These are phyloP conservation scores for Chaetomiaceae sp. DNA, from an alignment of 2,329 filamentous ascomycete species.

Conservation along the genomic window DNA sequence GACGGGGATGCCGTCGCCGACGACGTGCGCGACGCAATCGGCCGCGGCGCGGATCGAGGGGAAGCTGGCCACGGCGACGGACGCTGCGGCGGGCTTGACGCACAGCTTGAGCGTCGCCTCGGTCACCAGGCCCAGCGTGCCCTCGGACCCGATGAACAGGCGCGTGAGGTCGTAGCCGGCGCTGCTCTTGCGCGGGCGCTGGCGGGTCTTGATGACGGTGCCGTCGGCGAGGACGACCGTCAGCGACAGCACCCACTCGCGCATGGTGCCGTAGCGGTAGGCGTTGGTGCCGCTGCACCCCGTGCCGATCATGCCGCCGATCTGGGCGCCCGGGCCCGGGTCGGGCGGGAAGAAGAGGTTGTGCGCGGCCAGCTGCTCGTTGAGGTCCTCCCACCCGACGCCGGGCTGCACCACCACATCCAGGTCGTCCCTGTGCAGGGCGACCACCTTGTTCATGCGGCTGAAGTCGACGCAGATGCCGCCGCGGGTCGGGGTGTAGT, in stretches of 20 bases:
- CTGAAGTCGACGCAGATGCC: constrained; percentile 84
- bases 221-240: constrained; percentile 89
- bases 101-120: constrained; percentile 87
- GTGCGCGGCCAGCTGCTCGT: constrained; percentile 67
- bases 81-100: constrained; percentile 72
- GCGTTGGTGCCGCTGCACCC: constrained; percentile 77
- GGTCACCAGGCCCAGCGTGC: constrained; percentile 84
- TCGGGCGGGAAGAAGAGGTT: constrained; percentile 90
- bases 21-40: constrained; percentile 74
- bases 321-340: constrained; percentile 86
- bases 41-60: constrained; percentile 64
- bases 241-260: constrained; percentile 83
- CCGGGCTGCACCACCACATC: constrained; percentile 76
- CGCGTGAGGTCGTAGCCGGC: constrained; percentile 90
- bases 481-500: constrained; percentile 76
- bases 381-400: constrained; percentile 81
- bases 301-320: constrained; percentile 82
- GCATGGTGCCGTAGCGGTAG: constrained; percentile 91
- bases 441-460: constrained; percentile 76
- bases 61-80: constrained; percentile 68
- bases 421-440: constrained; percentile 71
- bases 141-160: constrained; percentile 86
- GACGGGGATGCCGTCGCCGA: constrained; percentile 74
- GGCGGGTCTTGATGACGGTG: constrained; percentile 82
- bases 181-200: constrained; percentile 82